Conservation (phyloP, 2,329 filamentous ascomycete genomes). For the Chrysosporium queenslandicum region DNA sequence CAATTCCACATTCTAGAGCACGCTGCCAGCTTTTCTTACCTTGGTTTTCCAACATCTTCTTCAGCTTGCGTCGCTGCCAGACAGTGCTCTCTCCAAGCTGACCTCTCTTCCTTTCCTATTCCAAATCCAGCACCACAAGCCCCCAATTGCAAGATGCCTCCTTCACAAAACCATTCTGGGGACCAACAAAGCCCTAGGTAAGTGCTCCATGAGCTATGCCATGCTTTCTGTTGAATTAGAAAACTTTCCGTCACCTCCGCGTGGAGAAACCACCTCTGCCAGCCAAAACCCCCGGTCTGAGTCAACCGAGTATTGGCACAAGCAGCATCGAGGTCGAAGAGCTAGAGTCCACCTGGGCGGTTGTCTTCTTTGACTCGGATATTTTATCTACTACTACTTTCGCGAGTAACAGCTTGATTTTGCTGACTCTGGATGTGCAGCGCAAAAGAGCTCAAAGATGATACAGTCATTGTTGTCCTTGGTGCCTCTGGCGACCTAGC, state of each 20-base stretch:
- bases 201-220: neutral
- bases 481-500: conserved; percentile 95
- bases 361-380: neutral
- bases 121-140: neutral
- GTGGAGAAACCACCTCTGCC: no score
- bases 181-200: conserved; percentile 3
- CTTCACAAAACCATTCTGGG: neutral
- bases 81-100: neutral
- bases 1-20: neutral
- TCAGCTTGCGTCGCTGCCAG: neutral
- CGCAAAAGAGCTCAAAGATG: conserved; percentile 91
- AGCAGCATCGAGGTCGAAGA: no score
- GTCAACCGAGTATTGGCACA: neutral
- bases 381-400: neutral
- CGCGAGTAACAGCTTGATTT: neutral
- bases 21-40: no score
- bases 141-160: conserved; percentile 6
- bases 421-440: conserved; percentile 36
- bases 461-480: conserved; percentile 92
- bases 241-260: neutral
- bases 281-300: neutral
- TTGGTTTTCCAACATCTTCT: neutral
- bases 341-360: no score
- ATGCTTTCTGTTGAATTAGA: neutral
- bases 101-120: neutral